phyloP scores from a whole-genome alignment of 2,329 filamentous ascomycete genomes.

The Talaromyces sp. region DNA sequence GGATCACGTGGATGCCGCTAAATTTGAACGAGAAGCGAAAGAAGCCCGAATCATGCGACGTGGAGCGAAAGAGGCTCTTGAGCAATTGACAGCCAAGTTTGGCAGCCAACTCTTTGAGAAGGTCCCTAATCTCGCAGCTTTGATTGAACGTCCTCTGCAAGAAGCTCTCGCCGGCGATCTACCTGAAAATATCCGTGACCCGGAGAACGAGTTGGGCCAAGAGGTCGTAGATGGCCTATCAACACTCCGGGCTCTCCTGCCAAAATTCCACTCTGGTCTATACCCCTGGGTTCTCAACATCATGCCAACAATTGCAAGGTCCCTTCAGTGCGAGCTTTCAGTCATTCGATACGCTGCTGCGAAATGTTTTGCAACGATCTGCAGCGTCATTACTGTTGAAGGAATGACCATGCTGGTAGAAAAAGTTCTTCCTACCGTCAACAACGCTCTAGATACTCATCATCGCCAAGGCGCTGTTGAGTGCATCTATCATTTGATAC shows the following conservation, averaged over 20 bases:
- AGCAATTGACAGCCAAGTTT: slow-evolving; percentile 77
- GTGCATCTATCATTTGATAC: slow-evolving; percentile 92
- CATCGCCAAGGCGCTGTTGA: slow-evolving; percentile 92
- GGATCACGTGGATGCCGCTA: slow-evolving; percentile 84
- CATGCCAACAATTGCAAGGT: slow-evolving; percentile 80
- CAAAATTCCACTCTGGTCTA: slow-evolving; percentile 73
- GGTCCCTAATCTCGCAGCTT: slow-evolving; percentile 72
- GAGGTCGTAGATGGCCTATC: slow-evolving; percentile 93
- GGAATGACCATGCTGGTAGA: slow-evolving; percentile 96
- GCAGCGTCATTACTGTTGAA: slow-evolving; percentile 90
- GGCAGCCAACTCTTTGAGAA: slow-evolving; percentile 71
- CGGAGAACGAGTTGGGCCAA: slow-evolving; percentile 74
- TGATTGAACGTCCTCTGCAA: slow-evolving; percentile 77
- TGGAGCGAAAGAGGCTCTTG: slow-evolving; percentile 88
- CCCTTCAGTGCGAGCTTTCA: slow-evolving; percentile 79
- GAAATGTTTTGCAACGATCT: slow-evolving; percentile 94
- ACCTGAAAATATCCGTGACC: slow-evolving; percentile 66
- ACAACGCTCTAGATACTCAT: slow-evolving; percentile 80
- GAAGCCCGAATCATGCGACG: slow-evolving; percentile 85
- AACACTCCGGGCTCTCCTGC: slow-evolving; percentile 83
- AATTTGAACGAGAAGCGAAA: slow-evolving; percentile 83
- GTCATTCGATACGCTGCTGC: slow-evolving; percentile 95
- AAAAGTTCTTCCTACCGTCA: slow-evolving; percentile 85
- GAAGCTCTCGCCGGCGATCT: slow-evolving; percentile 69
- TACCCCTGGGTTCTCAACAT: slow-evolving; percentile 76